Conservation (phyloP, 1,139 yeast genomes). For the Geotrichum citri-aurantii region DNA sequence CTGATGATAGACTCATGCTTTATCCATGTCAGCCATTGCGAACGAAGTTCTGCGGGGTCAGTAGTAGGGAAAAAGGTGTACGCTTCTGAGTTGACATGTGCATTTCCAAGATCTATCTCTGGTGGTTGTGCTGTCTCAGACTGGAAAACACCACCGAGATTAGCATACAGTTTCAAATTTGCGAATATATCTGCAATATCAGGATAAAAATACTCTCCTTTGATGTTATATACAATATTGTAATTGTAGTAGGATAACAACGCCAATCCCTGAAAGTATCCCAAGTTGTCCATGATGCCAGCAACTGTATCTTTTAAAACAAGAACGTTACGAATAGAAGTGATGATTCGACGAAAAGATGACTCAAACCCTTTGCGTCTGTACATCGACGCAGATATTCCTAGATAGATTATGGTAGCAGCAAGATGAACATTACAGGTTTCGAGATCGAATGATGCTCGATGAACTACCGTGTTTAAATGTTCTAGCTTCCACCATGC, state of each 20-base stretch:
- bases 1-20: constrained; percentile 32
- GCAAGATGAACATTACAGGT: constrained; percentile 33
- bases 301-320: constrained; percentile 23
- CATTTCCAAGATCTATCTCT: constrained; percentile 1
- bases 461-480: constrained; percentile 35
- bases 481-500: constrained; percentile 24
- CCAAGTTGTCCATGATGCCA: constrained; percentile 12
- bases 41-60: neutral
- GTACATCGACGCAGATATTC: constrained; percentile 32
- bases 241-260: constrained; percentile 5
- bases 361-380: constrained; percentile 1
- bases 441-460: constrained; percentile 39
- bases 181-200: neutral
- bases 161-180: neutral
- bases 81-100: constrained; percentile 3
- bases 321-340: constrained; percentile 10
- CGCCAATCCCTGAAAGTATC: constrained; percentile 3
- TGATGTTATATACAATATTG: neutral
- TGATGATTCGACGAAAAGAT: neutral
- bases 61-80: constrained; percentile 1
- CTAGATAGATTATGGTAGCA: constrained; percentile 37
- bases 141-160: constrained; percentile 4
- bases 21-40: constrained; percentile 35
- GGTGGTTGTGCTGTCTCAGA: neutral
- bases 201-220: neutral